Percentiles rank a stretch among this genome's conserved stretches.
Evolutionary conservation across 108 stramenopile genomes (phyloP).

Genomic region (Cyclotella atomus): DNA sequence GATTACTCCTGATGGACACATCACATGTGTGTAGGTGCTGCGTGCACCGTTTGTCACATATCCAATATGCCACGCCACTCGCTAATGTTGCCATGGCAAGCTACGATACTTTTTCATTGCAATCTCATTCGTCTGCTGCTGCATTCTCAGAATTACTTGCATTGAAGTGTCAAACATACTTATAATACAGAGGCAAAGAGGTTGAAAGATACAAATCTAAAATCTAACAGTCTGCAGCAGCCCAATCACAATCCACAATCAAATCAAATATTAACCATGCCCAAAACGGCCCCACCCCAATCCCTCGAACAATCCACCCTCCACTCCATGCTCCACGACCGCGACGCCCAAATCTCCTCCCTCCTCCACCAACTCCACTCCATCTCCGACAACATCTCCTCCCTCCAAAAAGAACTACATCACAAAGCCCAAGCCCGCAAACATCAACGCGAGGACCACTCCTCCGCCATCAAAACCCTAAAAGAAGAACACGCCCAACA

Average conservation of each 20-base stretch:
- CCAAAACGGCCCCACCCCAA: neutral
- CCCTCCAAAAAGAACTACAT: conserved; percentile 30
- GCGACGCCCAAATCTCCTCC: conserved; percentile 47
- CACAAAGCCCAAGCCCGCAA: conserved; percentile 20
- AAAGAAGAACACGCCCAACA: conserved; percentile 42
- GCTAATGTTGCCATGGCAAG: too few relatives aligned
- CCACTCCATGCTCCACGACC: conserved; percentile 35
- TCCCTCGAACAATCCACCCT: conserved; percentile 31
- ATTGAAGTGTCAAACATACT: too few relatives aligned
- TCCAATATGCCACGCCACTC: too few relatives aligned
- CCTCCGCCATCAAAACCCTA: conserved; percentile 28
- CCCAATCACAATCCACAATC: too few relatives aligned
- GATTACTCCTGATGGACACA: too few relatives aligned
- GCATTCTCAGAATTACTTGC: too few relatives aligned
- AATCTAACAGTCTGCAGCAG: neutral
- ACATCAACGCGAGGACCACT: conserved; percentile 41
- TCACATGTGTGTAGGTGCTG: too few relatives aligned
- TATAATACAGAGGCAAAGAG: too few relatives aligned
- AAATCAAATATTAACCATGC: conserved; percentile 2
- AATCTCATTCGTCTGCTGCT: too few relatives aligned
- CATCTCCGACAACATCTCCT: conserved; percentile 23
- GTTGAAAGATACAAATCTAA: too few relatives aligned
- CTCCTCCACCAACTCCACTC: conserved; percentile 45
- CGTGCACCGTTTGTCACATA: too few relatives aligned
- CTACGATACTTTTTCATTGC: too few relatives aligned